Evolutionary conservation across 78 protist genomes (phyloP).

Genomic region (Trichosphaerium sp.): DNA sequence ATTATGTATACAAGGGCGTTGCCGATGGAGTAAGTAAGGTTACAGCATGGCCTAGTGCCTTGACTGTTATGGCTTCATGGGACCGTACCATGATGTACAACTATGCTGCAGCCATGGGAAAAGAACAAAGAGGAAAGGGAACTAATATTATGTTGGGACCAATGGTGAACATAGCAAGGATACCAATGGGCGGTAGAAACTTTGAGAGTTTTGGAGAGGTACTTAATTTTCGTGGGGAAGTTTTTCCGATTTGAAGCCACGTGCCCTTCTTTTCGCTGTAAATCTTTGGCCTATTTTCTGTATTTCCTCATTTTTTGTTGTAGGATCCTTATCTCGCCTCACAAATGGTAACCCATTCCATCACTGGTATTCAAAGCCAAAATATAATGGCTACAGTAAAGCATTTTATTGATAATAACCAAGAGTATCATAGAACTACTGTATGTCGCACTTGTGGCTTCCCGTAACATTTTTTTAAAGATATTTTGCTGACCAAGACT

Average conservation of each 20-base stretch:
- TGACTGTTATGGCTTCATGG: not conserved
- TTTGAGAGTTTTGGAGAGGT: not conserved
- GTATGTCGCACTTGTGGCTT: no score
- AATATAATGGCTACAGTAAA: constrained; percentile 28
- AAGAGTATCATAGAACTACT: constrained; percentile 9
- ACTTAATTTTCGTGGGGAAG: no score
- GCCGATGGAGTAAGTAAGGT: not conserved
- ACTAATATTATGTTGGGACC: not conserved
- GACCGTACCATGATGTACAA: not conserved
- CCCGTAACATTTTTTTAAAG: no score
- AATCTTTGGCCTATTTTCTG: no score
- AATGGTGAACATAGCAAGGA: not conserved
- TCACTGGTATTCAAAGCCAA: constrained; percentile 24
- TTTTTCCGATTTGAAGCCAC: no score
- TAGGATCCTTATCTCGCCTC: constrained; percentile 24
- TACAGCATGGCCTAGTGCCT: not conserved
- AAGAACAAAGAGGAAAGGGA: not conserved
- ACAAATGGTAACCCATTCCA: not conserved
- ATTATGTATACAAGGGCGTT: no score
- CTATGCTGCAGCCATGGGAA: not conserved
- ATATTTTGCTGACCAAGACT: no score
- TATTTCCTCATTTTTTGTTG: no score
- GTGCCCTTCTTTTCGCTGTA: no score
- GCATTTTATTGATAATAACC: constrained; percentile 29
- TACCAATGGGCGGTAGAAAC: not conserved